Conservation (phyloP, 2,329 filamentous ascomycete genomes). For the Corynespora cassiicola region DNA sequence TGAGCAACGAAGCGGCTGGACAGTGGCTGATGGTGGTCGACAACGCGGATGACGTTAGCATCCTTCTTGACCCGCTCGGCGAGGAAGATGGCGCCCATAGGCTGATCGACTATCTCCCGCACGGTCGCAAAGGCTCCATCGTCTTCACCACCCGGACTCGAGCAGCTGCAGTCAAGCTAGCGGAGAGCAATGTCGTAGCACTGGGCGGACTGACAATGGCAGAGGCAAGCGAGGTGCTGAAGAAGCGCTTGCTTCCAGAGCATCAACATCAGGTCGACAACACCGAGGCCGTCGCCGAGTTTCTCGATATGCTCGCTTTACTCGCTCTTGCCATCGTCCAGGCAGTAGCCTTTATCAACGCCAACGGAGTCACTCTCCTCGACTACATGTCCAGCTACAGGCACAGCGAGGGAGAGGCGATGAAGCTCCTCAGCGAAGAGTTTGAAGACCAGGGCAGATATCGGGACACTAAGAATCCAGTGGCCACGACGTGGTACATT, state of each 20-base stretch:
- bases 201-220: slow-evolving; percentile 32
- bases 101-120: slow-evolving; percentile 39
- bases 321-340: slow-evolving; percentile 12
- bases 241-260: slow-evolving; percentile 1
- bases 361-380: slow-evolving; percentile 12
- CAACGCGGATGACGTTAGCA: slow-evolving; percentile 50
- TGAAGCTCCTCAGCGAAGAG: slow-evolving; percentile 38
- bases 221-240: slow-evolving; percentile 24
- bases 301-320: slow-evolving; percentile 31
- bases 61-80: slow-evolving; percentile 26
- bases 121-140: slow-evolving; percentile 33
- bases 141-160: slow-evolving; percentile 44
- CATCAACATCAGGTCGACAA: no score
- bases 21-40: slow-evolving; percentile 55
- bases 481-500: slow-evolving; percentile 46
- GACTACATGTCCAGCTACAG: slow-evolving; percentile 14
- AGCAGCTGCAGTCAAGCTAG: slow-evolving; percentile 18
- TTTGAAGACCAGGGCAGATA: slow-evolving; percentile 42
- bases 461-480: slow-evolving; percentile 34
- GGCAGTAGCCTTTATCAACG: slow-evolving; percentile 37
- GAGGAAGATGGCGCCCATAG: slow-evolving; percentile 1
- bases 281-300: neutral
- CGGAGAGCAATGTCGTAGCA: slow-evolving; percentile 19
- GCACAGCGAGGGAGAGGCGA: slow-evolving; percentile 26
- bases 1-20: slow-evolving; percentile 32